A percentile compares a stretch with the other conserved stretches of the same genome.
Conservation (phyloP, 2,329 filamentous ascomycete species). For the Claviceps pusilla region DNA sequence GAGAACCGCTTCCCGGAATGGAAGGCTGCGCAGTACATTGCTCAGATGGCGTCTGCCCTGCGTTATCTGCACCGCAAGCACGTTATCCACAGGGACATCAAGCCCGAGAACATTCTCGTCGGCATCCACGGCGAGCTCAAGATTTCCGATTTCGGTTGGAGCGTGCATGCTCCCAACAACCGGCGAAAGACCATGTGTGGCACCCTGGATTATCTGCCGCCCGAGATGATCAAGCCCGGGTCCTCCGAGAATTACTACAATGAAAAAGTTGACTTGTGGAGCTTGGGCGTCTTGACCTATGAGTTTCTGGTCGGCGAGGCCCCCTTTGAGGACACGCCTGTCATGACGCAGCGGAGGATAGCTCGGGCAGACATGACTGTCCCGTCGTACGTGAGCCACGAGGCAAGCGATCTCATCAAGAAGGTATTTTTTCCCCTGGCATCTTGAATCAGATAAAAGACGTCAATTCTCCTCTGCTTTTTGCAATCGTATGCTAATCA, state of each 20-base stretch:
- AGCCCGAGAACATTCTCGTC: constrained; percentile 22
- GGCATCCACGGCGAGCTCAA: constrained; percentile 97
- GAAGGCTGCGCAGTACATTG: constrained; percentile 56
- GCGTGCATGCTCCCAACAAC: constrained; percentile 91
- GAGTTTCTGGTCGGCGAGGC: constrained; percentile 94
- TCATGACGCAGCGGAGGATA: constrained; percentile 89
- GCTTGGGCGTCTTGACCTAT: constrained; percentile 83
- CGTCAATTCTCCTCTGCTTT: not conserved
- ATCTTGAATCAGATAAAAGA: no score
- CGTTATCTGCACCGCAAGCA: constrained; percentile 18
- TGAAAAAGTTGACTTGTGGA: constrained; percentile 95
- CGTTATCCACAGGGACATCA: constrained; percentile 20
- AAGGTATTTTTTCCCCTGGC: constrained; percentile 35
- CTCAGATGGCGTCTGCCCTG: constrained; percentile 45
- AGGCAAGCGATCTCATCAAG: constrained; percentile 86
- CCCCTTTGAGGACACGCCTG: constrained; percentile 87
- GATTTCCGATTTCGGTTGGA: constrained; percentile 97
- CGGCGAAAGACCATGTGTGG: constrained; percentile 90
- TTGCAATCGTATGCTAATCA: constrained; percentile 10
- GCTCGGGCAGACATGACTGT: constrained; percentile 81
- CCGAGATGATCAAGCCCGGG: constrained; percentile 86
- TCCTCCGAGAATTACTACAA: constrained; percentile 75
- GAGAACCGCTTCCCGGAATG: constrained; percentile 53
- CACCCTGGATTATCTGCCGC: constrained; percentile 90
- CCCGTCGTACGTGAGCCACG: constrained; percentile 75